These are phyloP conservation scores for Nakazawaea siamensis DNA, from an alignment of 805 yeast genomes.

Conservation along the genomic window DNA sequence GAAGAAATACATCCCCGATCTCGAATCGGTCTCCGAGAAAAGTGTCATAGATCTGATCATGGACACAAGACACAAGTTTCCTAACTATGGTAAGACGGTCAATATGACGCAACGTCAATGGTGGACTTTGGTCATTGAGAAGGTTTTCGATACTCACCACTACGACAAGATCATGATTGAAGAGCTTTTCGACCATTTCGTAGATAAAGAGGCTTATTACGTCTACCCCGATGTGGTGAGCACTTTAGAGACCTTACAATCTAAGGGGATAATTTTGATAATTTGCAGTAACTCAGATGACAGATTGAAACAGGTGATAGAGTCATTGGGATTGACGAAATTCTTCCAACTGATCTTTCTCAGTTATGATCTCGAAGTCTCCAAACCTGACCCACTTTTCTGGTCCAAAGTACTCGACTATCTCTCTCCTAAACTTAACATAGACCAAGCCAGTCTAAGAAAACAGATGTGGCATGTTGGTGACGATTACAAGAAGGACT, in stretches of 20 bases:
- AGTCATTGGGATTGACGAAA: conserved; percentile 32
- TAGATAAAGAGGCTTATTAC: conserved; percentile 41
- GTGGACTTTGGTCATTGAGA: conserved; percentile 49
- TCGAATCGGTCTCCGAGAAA: conserved; percentile 16
- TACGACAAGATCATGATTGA: conserved; percentile 26
- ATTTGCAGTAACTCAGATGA: conserved; percentile 60
- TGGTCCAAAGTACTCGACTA: conserved; percentile 31
- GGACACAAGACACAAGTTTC: conserved; percentile 30
- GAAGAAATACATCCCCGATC: conserved; percentile 30
- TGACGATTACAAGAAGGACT: conserved; percentile 50
- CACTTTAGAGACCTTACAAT: conserved; percentile 26
- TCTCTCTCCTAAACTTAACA: conserved; percentile 8
- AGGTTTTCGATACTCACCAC: conserved; percentile 29
- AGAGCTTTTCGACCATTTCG: conserved; percentile 39
- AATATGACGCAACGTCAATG: conserved; percentile 32
- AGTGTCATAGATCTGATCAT: conserved; percentile 27
- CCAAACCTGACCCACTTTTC: conserved; percentile 44
- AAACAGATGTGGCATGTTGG: conserved; percentile 57
- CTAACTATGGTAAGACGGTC: conserved; percentile 52
- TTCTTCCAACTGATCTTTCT: conserved; percentile 38
- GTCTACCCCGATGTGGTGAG: conserved; percentile 47
- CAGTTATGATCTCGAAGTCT: conserved; percentile 47
- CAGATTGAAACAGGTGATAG: conserved; percentile 35
- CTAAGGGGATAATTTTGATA: conserved; percentile 28
- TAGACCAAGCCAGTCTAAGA: not conserved